Evolutionary conservation across 176 grass and related monocot genomes (phyloP).

Genomic region (Rhynchospora breviuscula): DNA sequence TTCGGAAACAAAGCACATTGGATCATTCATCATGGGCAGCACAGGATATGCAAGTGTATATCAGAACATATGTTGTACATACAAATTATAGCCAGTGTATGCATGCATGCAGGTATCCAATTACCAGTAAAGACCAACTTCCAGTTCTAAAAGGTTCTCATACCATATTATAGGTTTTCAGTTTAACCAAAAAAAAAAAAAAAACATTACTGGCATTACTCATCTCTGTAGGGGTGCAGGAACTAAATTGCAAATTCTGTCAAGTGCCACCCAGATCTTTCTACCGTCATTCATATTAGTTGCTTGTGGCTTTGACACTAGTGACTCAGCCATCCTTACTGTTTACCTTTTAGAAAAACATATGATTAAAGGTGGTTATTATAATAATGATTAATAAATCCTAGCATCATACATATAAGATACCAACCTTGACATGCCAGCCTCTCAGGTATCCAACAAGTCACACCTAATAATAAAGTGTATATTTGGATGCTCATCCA

Average conservation of each 20-base stretch:
- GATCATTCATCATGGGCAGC: no score
- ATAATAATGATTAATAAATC: no score
- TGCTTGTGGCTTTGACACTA: no score
- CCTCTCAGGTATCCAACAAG: neutral
- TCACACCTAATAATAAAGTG: no score
- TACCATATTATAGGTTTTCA: neutral
- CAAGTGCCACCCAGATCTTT: neutral
- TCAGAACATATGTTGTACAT: neutral
- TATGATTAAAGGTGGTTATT: no score
- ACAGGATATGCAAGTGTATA: neutral
- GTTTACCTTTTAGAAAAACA: no score
- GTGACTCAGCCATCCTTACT: no score
- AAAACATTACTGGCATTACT: neutral
- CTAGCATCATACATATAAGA: no score
- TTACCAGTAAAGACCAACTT: neutral
- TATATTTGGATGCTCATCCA: neutral
- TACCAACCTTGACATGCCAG: no score
- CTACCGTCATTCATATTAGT: no score
- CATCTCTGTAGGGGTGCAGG: neutral
- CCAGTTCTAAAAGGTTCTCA: neutral
- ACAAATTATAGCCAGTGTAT: neutral
- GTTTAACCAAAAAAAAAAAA: constrained; percentile 1
- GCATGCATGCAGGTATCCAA: neutral
- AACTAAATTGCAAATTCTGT: constrained; percentile 13
- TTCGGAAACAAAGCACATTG: neutral